Evolutionary conservation across 805 yeast genomes (phyloP), one percentile per base, ranked within the genome.

Genomic region (Starmerella apis): DNA sequence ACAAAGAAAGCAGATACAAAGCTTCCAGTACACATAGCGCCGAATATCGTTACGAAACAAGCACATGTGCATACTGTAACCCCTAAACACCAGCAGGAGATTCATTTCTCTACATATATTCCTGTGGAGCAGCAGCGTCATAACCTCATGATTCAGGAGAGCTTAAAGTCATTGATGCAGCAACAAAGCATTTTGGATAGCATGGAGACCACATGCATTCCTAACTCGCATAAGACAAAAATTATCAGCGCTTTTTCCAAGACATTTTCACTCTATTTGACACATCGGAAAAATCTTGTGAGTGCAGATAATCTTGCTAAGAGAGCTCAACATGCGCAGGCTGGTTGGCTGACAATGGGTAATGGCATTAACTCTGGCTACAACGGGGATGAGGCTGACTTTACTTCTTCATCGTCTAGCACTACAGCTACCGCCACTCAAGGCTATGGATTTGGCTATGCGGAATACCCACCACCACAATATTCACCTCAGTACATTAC

Each of bases 331-430:
- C 46, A 22, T 8, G 39, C 32, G 4, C 47, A 25, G 10, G 52
- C 52, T 1, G 55, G 53, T 6, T 52, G 55, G 55, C 30, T 48
- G 6, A 52, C 55, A 1, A 52, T 52, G 55, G 49, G 28, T 9
- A 41, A 48, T 27, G 55, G 46, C 9, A 50, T 49, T 16, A 52
- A 52, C 32, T 44, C 46, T 8, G 55, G 55, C 1, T 46, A 46
- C 43, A 49, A 52, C 19, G 51, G 46, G 8, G 44, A 49, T 18
- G n/a, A 18, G 8, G 24, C 20, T 19, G 28, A n/a, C 22, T 43
- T 52, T 13, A 42, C 50, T 9, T 9, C 33, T 13, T 22, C 25
- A 3, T 3, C 46, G 14, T 18, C 38, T 3, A 23, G 28, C 3
- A 5, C 22, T 14, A 33, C 43, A 3, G 18, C 39, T 24, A 25